Evolutionary conservation across 192 early-diverging fungal genomes (phyloP), one percentile per base, ranked within the genome.

Genomic region (Coemansia sp.): DNA sequence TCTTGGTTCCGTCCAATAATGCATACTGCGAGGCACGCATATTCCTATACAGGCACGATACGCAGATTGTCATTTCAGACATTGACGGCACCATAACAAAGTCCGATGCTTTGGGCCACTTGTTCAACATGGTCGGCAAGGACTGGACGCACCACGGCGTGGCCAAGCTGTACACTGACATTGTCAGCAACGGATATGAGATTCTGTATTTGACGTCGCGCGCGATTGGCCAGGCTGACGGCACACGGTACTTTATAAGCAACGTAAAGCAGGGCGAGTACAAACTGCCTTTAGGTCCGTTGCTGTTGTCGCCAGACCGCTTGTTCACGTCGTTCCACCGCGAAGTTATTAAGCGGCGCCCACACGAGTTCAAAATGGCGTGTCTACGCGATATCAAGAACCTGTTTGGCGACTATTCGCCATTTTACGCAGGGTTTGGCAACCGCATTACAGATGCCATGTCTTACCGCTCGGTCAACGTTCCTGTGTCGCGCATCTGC

Each of bases 31-130:
- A 88, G 27, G 90, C 94, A 37, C 93, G 93, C 63, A 90, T 98
- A 58, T 98, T 93, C 63, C 82, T 93, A 55, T 97, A 91, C 90
- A 84, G 89, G 56, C 69, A 90, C 69, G 84, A 92, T 72, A 86
- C 90, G 37, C 83, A 90, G 35, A 87, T 98, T 17, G 95, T 98
- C 3, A 97, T 98, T 67, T 96, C 94, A 0, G 97, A 98, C 69
- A 94, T 98, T 57, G 97, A 98, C 73, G 97, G 97, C 4, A 98
- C 97, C 4, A 98, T 98, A 64, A 98, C 97, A 45, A 97, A 97
- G 81, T 96, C 94, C 0, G 97, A 98, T 70, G 93, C 90, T 3
- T 78, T 98, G 49, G 97, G 97, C 5, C 97, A 98, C 66, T 83
- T 98, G 11, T 96, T 95, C 77, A 94, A 94, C 38, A 95, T 95